A percentile compares a stretch with the other conserved stretches of the same genome.
Conservation (phyloP, 2,329 filamentous ascomycete species). For the Dothidotthia symphoricarpi region DNA sequence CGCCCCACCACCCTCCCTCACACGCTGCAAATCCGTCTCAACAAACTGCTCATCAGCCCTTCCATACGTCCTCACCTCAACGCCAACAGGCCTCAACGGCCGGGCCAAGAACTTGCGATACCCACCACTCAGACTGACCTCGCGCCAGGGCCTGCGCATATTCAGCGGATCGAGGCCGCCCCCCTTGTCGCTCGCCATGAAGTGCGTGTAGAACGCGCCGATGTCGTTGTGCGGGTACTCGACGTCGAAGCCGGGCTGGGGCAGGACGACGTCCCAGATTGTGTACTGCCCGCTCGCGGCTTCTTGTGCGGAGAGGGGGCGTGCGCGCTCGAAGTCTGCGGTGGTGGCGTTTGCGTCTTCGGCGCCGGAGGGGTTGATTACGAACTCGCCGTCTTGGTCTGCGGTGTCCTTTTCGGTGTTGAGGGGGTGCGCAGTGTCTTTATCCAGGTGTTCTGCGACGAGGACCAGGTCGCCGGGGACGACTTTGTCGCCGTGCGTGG, state of each 20-base stretch:
- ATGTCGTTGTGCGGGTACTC: conserved; percentile 81
- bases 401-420: conserved; percentile 39
- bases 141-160: conserved; percentile 83
- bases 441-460: conserved; percentile 56
- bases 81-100: conserved; percentile 62
- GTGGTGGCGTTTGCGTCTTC: conserved; percentile 56
- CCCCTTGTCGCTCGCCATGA: conserved; percentile 79
- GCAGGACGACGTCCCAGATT: conserved; percentile 86
- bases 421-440: conserved; percentile 36
- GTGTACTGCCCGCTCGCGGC: conserved; percentile 71
- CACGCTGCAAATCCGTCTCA: conserved; percentile 75
- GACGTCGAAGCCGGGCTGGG: conserved; percentile 88
- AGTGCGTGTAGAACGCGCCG: conserved; percentile 77
- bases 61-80: conserved; percentile 68
- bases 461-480: conserved; percentile 84
- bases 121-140: conserved; percentile 82
- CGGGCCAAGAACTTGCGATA: conserved; percentile 82
- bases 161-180: conserved; percentile 76
- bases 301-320: conserved; percentile 73
- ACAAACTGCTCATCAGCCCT: conserved; percentile 80
- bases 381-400: conserved; percentile 63
- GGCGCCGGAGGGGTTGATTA: conserved; percentile 59
- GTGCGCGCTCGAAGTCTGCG: conserved; percentile 66
- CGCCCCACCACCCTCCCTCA: conserved; percentile 49
- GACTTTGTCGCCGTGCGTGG: conserved; percentile 68